Base-by-base conservation (phyloP, 2,329 filamentous ascomycete species). In the Trichoderma polysporum region DNA sequence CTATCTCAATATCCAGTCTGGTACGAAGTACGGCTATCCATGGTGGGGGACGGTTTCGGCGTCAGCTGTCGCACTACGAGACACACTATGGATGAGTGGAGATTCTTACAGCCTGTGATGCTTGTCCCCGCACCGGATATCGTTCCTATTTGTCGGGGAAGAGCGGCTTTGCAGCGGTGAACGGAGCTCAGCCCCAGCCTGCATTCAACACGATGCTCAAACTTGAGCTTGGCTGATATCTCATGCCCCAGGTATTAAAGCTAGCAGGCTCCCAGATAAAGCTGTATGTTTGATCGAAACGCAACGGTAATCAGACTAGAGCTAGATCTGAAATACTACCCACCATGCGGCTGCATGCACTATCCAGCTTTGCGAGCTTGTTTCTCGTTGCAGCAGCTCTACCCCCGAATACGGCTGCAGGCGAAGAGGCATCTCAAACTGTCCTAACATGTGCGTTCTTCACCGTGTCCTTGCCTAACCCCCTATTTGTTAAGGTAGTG, bases 131-230 rank as follows among this genome's bases (percentile, higher is more conserved):
- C 63, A 60, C 49, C 63, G 63, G 63, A 52, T 66, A 19, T 10
- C 17, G 45, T 52, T 66, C 63, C 63, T 66, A 66, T 66, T 66
- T 66, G 63, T 22, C 54, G 45, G 54, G 54, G 63, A 53, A 60
- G 17, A n/a, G 35, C 45, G 61, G 61, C n/a, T 47, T 47, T 15
- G 49, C 61, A 64, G 61, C 61, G 61, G 61, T 64, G 61, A 64
- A 64, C 60, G 29, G 50, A 45, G 25, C 41, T 13, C 31, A 35
- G 58, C 22, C 45, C 25, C 19, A 49, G 27, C 37, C 13, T 45
- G 37, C 19, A 41, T 47, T 22, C 33, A 35, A 29, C 49, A 6
- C 37, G 37, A 56, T 63, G 35, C 60, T 63, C 49, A 54, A 54
- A 54, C 35, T 63, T 54, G 50, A 47, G 50, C 35, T 49, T 63